Base-by-base conservation (phyloP, 164 flowering plant genomes). In the Cinnamomum chago region DNA sequence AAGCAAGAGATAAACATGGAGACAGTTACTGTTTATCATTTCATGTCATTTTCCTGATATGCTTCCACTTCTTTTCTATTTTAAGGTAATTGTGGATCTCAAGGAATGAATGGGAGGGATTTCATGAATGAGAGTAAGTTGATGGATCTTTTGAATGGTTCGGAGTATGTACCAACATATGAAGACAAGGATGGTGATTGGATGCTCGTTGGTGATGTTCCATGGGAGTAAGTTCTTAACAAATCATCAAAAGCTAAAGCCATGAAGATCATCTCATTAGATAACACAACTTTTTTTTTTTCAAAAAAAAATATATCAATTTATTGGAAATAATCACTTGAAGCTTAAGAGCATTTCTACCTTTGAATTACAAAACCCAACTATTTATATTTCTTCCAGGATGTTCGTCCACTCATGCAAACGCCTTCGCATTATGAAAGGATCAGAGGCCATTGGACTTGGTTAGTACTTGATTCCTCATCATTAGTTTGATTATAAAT, bases 171-270 rank as follows among this genome's bases (percentile, higher is more conserved):
- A 27, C 92, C 94, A 0, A 89, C 95, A 2, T 92, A 88, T 67
- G 91, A 92, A 81, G 97, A 92, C 79, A 92, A 89, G 80, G 97
- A 92, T 73, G 94, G 97, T 18, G 97, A 92, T 52, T 90, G 97
- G 95, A 90, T 92, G 94, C 92, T 90, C 11, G 92, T 92, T 7
- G 95, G 97, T 5, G 95, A 92, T 76, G 97, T 92, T 47, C 97
- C 95, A 22, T 93, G 94, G 95, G 88, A 85, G 98, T 93, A 85
- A 85, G 90, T 88, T 77, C 55, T 50, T 71, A 24, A 4, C 2
- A 20, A 12, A 13, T 11, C 30, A 64, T 64, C 14, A 7, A 25
- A 64, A 22, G 27, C 9, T 12, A 4, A 27, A 35, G 22, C 2
- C 28, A 50, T 22, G 58, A n/a, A 65, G 40, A 73, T 17, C 15